These are phyloP conservation scores for Claviceps fusiformis DNA, from an alignment of 2,329 filamentous ascomycete genomes.

Conservation along the genomic window DNA sequence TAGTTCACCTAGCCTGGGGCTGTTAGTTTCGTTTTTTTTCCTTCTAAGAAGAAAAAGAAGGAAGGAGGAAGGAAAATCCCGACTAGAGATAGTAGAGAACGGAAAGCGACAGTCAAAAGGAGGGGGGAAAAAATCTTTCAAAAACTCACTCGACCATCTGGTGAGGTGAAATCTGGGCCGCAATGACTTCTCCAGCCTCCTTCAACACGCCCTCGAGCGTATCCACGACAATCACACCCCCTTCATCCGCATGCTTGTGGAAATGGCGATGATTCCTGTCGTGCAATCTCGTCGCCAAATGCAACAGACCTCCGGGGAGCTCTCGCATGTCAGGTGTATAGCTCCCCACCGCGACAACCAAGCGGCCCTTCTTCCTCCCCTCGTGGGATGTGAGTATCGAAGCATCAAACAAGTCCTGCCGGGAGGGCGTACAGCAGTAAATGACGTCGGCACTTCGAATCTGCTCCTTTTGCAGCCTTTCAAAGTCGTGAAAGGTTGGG, in stretches of 20 bases:
- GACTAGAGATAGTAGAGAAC: no score
- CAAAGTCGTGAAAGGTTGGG: slow-evolving; percentile 54
- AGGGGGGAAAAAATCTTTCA: no score
- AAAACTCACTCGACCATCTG: slow-evolving; percentile 63
- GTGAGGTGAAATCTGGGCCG: slow-evolving; percentile 56
- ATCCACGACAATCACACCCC: slow-evolving; percentile 56
- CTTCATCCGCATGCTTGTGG: slow-evolving; percentile 52
- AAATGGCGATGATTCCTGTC: slow-evolving; percentile 40
- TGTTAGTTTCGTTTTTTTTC: not conserved
- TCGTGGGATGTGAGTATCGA: slow-evolving; percentile 58
- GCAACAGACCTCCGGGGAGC: slow-evolving; percentile 62
- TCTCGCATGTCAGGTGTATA: slow-evolving; percentile 66
- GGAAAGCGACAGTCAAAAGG: no score
- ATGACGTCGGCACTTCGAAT: slow-evolving; percentile 65
- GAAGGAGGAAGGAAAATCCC: not conserved
- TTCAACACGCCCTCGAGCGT: slow-evolving; percentile 66
- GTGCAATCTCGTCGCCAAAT: slow-evolving; percentile 41
- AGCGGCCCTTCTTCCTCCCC: slow-evolving; percentile 53
- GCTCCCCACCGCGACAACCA: slow-evolving; percentile 61
- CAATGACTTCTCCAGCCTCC: slow-evolving; percentile 77
- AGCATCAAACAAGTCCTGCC: slow-evolving; percentile 60
- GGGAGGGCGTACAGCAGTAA: slow-evolving; percentile 76
- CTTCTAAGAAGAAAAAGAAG: no score
- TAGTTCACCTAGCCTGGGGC: slow-evolving; percentile 57
- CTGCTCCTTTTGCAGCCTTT: slow-evolving; percentile 54